A percentile compares a stretch with the other conserved stretches of the same genome.
phyloP scores from a whole-genome alignment of 371 early-diverging fungal genomes.

The Mucor velutinosus region DNA sequence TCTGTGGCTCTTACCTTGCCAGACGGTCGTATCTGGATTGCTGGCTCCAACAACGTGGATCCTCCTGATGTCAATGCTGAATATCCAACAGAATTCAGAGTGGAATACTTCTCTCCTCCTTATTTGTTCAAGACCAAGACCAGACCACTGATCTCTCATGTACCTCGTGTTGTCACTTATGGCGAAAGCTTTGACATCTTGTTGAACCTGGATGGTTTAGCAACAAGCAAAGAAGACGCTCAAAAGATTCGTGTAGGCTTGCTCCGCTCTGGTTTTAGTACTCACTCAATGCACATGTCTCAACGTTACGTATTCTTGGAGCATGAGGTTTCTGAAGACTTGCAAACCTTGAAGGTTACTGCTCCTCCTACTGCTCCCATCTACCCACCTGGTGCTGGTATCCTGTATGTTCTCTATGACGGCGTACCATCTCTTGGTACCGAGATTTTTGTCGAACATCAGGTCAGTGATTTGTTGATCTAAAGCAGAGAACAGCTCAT shows the following conservation, averaged over 20 bases:
- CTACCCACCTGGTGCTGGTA: constrained; percentile 64
- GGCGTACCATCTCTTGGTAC: constrained; percentile 55
- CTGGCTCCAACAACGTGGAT: constrained; percentile 51
- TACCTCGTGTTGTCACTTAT: constrained; percentile 51
- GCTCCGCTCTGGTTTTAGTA: constrained; percentile 60
- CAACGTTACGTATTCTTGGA: constrained; percentile 56
- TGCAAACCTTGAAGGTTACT: constrained; percentile 42
- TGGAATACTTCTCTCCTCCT: constrained; percentile 69
- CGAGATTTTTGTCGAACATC: constrained; percentile 40
- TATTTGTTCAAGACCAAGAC: constrained; percentile 54
- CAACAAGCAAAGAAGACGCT: constrained; percentile 9
- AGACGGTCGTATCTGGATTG: constrained; percentile 57
- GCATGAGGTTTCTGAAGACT: constrained; percentile 27
- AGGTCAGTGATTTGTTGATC: constrained; percentile 23
- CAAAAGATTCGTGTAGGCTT: constrained; percentile 47
- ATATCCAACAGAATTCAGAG: constrained; percentile 67
- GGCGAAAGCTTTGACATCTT: constrained; percentile 41
- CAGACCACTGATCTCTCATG: constrained; percentile 52
- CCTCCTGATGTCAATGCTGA: constrained; percentile 48
- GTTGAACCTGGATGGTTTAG: constrained; percentile 38
- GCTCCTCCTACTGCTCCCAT: constrained; percentile 61
- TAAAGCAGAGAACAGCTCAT: neutral
- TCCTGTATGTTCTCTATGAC: constrained; percentile 59
- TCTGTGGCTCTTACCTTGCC: constrained; percentile 69
- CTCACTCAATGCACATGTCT: constrained; percentile 70